Base-by-base conservation (phyloP, 2,329 filamentous ascomycete species). In the Neoarthrinium moseri region DNA sequence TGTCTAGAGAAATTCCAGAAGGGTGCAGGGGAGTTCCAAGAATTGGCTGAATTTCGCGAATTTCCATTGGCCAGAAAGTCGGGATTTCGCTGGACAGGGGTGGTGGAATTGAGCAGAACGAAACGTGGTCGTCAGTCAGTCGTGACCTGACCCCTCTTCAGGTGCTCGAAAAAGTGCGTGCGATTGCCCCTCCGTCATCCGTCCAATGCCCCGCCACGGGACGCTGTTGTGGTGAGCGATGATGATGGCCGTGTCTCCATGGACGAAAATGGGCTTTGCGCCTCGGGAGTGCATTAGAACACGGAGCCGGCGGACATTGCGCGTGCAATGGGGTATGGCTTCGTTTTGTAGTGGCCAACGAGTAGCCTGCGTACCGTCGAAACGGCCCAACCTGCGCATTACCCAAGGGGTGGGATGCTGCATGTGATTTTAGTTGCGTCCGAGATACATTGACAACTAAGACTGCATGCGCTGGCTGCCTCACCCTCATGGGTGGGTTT, bases 21-120 rank as follows among this genome's bases (percentile, higher is more conserved):
- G 6, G 22, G 24, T 12, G 21, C 29, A 41, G 26, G 35, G 34
- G 49, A 13, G 43, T 29, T 34, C 43, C 17, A 38, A 40, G 39
- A 47, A 43, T 37, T 48, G 52, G 45, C 51, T 54, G 47, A 48
- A 51, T 57, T 55, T 53, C 46, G 39, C 17, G 54, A 49, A 54
- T 54, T 59, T 52, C 54, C 45, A 70, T 70, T 70, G 66, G 68
- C 46, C 48, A 43, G 48, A 58, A 65, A 57, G 59, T 44, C 21
- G 22, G 53, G 51, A 61, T 57, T 56, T 52, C 50, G 47, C 50
- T 51, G 48, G 47, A 48, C 44, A 46, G 45, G 34, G 45, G 18
- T 33, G 35, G n/a, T n/a, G n/a, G n/a, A n/a, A n/a, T n/a, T n/a
- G n/a, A n/a, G n/a, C n/a, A n/a, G n/a, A n/a, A n/a, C n/a, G n/a